Base-by-base conservation (phyloP, 371 early-diverging fungal species). In the Chytridium lagenaria region DNA sequence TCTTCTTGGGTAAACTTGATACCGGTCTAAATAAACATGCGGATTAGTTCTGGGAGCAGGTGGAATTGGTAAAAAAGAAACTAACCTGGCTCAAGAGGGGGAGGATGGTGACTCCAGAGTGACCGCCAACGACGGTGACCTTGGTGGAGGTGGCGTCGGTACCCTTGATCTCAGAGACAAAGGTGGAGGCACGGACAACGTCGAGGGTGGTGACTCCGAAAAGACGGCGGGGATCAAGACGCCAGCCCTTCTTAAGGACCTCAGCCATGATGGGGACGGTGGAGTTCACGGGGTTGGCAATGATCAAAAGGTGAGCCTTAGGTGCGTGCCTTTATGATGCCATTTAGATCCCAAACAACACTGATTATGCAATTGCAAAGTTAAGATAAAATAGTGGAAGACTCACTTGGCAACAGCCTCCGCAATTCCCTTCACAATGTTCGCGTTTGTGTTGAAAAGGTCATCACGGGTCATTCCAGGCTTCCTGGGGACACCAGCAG, bases 221-320 rank as follows among this genome's bases (percentile, higher is more conserved):
- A 70, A 76, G 30, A 16, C 91, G 85, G 88, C 92, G 92, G 81
- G 96, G 94, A 88, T 98, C 94, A 79, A 90, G 96, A 77, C 95
- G 95, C 77, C 93, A 93, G 78, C 88, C 88, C 87, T 92, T 90
- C 91, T 97, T 97, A 86, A 97, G 90, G 73, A 93, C 94, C 89
- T 99, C 98, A 71, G 96, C 92, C 74, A 95, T 94, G 81, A 99
- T 98, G 75, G 99, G 98, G 69, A 99, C 98, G 71, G 98, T 99
- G 50, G 98, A 98, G 94, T 99, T 99, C 83, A 99, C 99, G 59
- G 99, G 99, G 94, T 99, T 99, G 83, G 98, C 94, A 86, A 99
- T 99, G 87, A 99, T 91, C 67, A 92, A 86, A 83, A 97, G 81
- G 89, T 93, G 91, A 78, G 99, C 99, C 82, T 95, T 90, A n/a